Evolutionary conservation across 2,329 filamentous ascomycete species (phyloP).

Genomic region (Scedosporium apiospermum): DNA sequence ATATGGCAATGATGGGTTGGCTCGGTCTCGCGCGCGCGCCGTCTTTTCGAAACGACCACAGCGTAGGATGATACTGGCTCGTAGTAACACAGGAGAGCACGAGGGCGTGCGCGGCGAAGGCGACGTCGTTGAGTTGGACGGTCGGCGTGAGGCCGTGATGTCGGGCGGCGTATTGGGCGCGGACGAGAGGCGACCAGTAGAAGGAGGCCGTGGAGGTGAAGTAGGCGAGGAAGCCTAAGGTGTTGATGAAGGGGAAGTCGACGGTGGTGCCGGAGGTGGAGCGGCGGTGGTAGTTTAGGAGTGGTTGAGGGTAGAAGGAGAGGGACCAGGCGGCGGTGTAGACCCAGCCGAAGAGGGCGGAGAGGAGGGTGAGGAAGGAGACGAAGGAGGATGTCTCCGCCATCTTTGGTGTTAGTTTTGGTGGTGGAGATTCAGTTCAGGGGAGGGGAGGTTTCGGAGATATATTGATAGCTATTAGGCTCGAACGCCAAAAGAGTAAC

Average conservation of each 20-base stretch:
- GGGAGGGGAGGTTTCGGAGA: neutral
- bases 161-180: constrained; percentile 72
- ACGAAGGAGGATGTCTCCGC: neutral
- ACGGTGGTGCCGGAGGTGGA: constrained; percentile 78
- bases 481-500: no score
- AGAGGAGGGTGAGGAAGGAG: constrained; percentile 35
- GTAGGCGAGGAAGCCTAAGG: constrained; percentile 64
- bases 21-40: constrained; percentile 47
- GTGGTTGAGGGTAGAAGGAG: constrained; percentile 86
- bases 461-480: no score
- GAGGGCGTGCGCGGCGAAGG: constrained; percentile 76
- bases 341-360: constrained; percentile 61
- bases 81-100: constrained; percentile 63
- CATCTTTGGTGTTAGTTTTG: neutral
- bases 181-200: constrained; percentile 69
- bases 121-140: constrained; percentile 81
- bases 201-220: constrained; percentile 65
- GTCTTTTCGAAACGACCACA: constrained; percentile 66
- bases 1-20: constrained; percentile 56
- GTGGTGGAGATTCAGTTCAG: neutral
- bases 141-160: constrained; percentile 70
- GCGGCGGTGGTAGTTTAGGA: constrained; percentile 67
- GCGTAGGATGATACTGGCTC: constrained; percentile 64
- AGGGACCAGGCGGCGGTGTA: constrained; percentile 72
- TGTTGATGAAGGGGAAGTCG: constrained; percentile 76